Evolutionary conservation across 208 protist species (phyloP), one percentile per base, ranked within the genome.

Genomic region (Crithidia bombi): DNA sequence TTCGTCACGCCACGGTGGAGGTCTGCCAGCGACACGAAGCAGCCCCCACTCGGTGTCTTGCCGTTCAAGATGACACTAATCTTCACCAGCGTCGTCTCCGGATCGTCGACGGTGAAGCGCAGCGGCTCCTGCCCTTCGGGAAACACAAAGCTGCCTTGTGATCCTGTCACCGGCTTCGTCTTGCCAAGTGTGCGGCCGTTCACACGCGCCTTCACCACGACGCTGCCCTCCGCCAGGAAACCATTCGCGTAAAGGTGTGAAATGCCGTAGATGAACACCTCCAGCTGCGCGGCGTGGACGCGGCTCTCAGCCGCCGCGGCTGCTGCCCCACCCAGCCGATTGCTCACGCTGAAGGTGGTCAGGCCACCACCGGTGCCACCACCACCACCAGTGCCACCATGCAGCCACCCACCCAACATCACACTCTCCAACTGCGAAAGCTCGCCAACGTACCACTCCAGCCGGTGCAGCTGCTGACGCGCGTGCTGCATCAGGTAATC

Each of bases 361-460:
- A 62, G 38, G 25, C 54, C 51, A 38, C 36, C 17, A n/a, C 23
- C 69, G 9, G 26, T 66, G 19, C 57, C 39, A 25, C 21, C 28
- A 23, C 46, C 59, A 28, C 62, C 63, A 52, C 57, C 39, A 25
- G 17, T 51, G 46, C 46, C 59, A 28, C 62, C 63, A 52, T 64
- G 62, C 54, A 86, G 78, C 52, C 78, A 69, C 33, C 50, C 62
- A n/a, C 69, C 59, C 30, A 85, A 64, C 33, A 86, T 21, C 30
- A 79, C 57, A 46, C 67, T 86, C 65, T 90, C 85, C 23, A 75
- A 62, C 12, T 79, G 54, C 30, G 78, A 78, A 54, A 86, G 87
- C 65, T 88, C 83, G 26, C 84, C 91, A 14, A 94, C 82, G 66
- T 82, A 94, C 80, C 81, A 90, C 77, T 96, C 86, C 49, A 96